Conservation (phyloP, 352 stramenopile species). For the Phytophthora lateralis region DNA sequence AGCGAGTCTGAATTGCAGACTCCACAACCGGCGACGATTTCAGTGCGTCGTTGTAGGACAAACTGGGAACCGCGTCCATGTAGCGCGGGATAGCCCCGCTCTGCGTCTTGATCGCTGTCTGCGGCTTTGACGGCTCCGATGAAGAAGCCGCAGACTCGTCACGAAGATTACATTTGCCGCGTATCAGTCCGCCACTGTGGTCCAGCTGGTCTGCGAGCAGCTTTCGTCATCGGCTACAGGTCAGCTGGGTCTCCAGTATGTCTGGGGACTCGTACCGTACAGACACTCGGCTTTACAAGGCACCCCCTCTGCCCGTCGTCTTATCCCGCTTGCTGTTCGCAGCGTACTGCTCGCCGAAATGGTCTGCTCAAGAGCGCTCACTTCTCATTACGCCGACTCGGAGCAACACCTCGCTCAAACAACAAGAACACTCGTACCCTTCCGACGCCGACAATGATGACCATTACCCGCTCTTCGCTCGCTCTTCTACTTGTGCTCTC, state of each 20-base stretch:
- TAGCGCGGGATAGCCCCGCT: constrained; percentile 13
- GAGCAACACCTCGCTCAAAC: constrained; percentile 11
- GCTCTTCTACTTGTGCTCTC: constrained; percentile 24
- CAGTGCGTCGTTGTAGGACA: constrained; percentile 11
- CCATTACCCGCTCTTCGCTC: constrained; percentile 26
- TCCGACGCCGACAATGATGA: constrained; percentile 27
- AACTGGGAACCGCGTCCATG: constrained; percentile 5
- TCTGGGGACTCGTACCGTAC: constrained; percentile 10
- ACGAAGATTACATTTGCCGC: constrained; percentile 16
- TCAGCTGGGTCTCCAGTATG: constrained; percentile 20
- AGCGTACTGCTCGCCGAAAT: background rate
- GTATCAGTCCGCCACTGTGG: constrained; percentile 1
- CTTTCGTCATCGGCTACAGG: constrained; percentile 11
- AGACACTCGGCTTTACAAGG: constrained; percentile 14
- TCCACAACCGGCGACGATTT: constrained; percentile 4
- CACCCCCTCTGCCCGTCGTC: constrained; percentile 29
- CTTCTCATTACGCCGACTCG: constrained; percentile 21
- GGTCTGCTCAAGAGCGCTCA: constrained; percentile 11
- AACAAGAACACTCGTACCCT: background rate
- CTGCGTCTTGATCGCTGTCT: constrained; percentile 24
- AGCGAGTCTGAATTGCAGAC: constrained; percentile 1
- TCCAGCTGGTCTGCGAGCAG: constrained; percentile 34
- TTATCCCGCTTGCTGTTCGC: constrained; percentile 38
- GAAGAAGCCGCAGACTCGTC: constrained; percentile 11
- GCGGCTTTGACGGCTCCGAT: constrained; percentile 8